Evolutionary conservation across 257 asterid genomes (phyloP), one percentile per base, ranked within the genome.

Genomic region (Petunia axillaris): DNA sequence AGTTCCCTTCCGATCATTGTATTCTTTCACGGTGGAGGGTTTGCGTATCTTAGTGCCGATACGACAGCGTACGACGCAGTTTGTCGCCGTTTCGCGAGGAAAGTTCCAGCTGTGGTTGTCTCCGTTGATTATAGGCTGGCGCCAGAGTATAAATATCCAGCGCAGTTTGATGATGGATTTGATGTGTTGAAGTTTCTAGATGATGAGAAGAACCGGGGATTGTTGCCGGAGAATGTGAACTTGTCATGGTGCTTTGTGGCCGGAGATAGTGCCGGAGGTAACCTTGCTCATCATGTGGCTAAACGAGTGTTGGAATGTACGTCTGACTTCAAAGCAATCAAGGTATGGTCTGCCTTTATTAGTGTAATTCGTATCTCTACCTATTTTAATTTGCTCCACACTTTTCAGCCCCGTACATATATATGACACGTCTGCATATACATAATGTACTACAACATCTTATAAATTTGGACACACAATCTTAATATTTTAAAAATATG

Each of bases 11-110:
- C 97, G 25, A 87, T 93, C 14, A 44, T 93, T 2, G 89, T 93
- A 38, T 93, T 93, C 92, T 92, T 91, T 82, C 98, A 93, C 86
- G 98, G 98, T 50, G 97, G 98, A 8, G 98, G 97, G 0, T 93
- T 93, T 81, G 94, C 84, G 37, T 90, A 79, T 41, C 89, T 92
- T 65, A 59, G 86, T 52, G 83, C 97, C 1, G 91, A 91, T 85
- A 78, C 76, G 77, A 86, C 66, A 80, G 53, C 63, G 35, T 93
- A 93, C 88, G 93, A 92, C 84, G 77, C 77, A 55, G 97, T 93
- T 1, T 89, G 96, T 84, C 93, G 94, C 6, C 94, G 97, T 0
- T 88, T 93, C 64, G 93, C 96, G 0, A 76, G 91, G 38, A 65
- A 83, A 76, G 4, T 82, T 43, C 88, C 91, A 15, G 93, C 92